These are phyloP conservation scores for Didymella arachidicola DNA, from an alignment of 2,329 filamentous ascomycete genomes.

Conservation along the genomic window DNA sequence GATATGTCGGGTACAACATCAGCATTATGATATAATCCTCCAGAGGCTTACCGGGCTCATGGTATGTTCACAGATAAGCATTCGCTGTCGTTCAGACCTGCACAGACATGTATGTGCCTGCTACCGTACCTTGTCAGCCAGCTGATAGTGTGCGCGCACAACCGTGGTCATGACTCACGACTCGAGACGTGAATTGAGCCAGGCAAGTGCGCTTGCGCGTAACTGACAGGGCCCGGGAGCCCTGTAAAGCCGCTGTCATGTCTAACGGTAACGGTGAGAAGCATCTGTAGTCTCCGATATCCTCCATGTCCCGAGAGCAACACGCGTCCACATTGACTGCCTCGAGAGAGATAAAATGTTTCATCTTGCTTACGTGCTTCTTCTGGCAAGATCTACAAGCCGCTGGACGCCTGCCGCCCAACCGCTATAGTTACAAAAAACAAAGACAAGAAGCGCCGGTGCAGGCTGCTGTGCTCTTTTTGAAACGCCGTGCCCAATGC, in stretches of 20 bases:
- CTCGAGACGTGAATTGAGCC: not conserved
- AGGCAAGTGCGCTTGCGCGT: not conserved
- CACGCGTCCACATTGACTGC: not conserved
- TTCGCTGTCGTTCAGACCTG: not conserved
- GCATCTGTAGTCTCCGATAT: not conserved
- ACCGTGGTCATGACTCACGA: constrained; percentile 2
- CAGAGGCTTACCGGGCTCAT: not conserved
- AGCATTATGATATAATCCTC: not conserved
- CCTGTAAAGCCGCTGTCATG: constrained; percentile 1
- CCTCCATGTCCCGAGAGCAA: not conserved
- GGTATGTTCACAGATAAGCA: not conserved
- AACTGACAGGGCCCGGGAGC: not conserved
- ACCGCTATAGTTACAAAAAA: constrained; percentile 11
- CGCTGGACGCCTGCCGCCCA: not conserved
- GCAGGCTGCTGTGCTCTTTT: constrained; percentile 24
- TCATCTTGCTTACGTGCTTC: no score
- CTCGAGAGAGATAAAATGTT: no score
- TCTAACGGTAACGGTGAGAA: not conserved
- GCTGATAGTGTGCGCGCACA: not conserved
- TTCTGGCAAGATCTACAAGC: no score
- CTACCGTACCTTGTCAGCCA: not conserved
- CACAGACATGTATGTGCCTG: not conserved
- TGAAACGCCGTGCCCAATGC: constrained; percentile 41
- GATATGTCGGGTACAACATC: not conserved
- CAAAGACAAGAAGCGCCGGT: constrained; percentile 17